phyloP scores from a whole-genome alignment of 805 yeast species.

The Suhomyces canberraensis region DNA sequence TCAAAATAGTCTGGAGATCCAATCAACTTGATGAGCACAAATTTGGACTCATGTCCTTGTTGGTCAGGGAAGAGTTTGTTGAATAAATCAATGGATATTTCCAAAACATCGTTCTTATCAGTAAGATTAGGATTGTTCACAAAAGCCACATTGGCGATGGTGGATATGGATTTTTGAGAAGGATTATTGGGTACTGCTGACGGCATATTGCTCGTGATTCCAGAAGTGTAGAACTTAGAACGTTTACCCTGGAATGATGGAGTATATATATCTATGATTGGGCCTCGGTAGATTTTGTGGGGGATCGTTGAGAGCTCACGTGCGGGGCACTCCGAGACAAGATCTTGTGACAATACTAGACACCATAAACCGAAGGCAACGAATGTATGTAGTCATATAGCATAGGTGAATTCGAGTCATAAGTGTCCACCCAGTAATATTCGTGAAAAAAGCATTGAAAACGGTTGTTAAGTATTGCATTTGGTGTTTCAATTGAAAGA shows the following conservation, averaged over 20 bases:
- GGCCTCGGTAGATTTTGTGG: slow-evolving; percentile 6
- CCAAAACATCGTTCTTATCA: slow-evolving; percentile 23
- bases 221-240: no score
- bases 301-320: neutral
- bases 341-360: no score
- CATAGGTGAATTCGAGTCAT: no score
- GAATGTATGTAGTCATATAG: no score
- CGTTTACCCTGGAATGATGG: neutral
- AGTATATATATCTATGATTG: neutral
- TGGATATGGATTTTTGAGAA: slow-evolving; percentile 16
- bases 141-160: slow-evolving; percentile 29
- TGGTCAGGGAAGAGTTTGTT: slow-evolving; percentile 28
- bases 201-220: slow-evolving; percentile 13
- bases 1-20: slow-evolving; percentile 39
- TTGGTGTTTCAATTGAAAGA: no score
- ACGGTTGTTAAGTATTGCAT: no score
- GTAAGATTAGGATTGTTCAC: slow-evolving; percentile 27
- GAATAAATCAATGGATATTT: slow-evolving; percentile 34
- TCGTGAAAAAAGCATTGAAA: no score
- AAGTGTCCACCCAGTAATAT: no score
- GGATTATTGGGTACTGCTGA: slow-evolving; percentile 9
- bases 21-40: slow-evolving; percentile 33
- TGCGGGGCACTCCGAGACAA: slow-evolving; percentile 1
- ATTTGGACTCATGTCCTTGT: slow-evolving; percentile 12
- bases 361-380: no score